phyloP scores from a whole-genome alignment of 208 protist genomes.

The Trypanosomatidae sp. region DNA sequence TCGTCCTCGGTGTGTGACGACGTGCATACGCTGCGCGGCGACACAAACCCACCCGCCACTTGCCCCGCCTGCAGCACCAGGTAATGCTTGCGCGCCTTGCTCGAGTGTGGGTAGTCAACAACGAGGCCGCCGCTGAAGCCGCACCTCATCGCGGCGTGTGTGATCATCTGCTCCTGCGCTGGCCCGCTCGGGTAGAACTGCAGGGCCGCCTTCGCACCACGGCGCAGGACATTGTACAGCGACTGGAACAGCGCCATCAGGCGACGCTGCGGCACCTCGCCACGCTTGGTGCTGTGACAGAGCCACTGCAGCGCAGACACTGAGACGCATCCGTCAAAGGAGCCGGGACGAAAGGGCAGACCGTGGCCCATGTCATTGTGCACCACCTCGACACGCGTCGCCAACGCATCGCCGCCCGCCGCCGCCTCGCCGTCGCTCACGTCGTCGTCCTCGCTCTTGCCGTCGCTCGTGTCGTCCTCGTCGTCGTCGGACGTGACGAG shows the following conservation, averaged over 20 bases:
- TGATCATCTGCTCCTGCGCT: conserved; percentile 96
- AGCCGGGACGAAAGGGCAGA: conserved; percentile 92
- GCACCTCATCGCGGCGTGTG: conserved; percentile 90
- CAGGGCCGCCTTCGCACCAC: conserved; percentile 89
- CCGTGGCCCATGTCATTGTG: conserved; percentile 93
- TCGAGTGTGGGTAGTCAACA: conserved; percentile 97
- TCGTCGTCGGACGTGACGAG: conserved; percentile 34
- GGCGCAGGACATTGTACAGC: conserved; percentile 92
- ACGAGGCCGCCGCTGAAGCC: conserved; percentile 98
- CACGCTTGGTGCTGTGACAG: conserved; percentile 93
- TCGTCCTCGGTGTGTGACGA: conserved; percentile 6
- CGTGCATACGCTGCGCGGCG: no score
- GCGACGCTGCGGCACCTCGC: conserved; percentile 89
- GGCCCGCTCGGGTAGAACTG: conserved; percentile 96
- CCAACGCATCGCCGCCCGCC: not conserved
- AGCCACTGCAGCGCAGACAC: conserved; percentile 99
- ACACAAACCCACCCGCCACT: conserved; percentile 51
- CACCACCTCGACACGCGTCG: conserved; percentile 63
- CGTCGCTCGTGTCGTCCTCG: conserved; percentile 3
- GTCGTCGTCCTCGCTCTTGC: conserved; percentile 4
- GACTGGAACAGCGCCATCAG: conserved; percentile 94
- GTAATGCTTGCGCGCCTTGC: conserved; percentile 96
- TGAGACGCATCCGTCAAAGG: conserved; percentile 97
- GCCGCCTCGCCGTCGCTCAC: conserved; percentile 1
- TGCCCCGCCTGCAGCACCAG: conserved; percentile 86